Evolutionary conservation across 768 basidiomycete species (phyloP).

Genomic region (Lactarius vividus): DNA sequence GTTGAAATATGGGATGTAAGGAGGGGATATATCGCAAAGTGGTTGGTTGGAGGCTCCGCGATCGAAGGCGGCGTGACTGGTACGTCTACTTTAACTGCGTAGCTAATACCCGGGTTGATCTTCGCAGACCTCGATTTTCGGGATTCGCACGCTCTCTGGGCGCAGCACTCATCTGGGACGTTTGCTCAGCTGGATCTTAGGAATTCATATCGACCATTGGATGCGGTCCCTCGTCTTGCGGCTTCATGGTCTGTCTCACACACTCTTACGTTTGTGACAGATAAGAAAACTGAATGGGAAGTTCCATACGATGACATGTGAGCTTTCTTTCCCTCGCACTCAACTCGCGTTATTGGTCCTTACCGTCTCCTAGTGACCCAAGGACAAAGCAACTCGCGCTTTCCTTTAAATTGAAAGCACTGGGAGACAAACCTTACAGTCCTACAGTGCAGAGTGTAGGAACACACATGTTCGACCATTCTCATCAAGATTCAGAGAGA

Average conservation of each 20-base stretch:
- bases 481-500: conserved; percentile 42
- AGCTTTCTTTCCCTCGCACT: background rate
- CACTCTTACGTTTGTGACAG: conserved; percentile 63
- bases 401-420: conserved; percentile 43
- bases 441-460: conserved; percentile 60
- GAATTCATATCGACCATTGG: conserved; percentile 59
- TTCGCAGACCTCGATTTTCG: conserved; percentile 62
- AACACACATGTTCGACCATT: conserved; percentile 41
- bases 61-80: conserved; percentile 75
- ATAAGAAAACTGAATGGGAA: conserved; percentile 53
- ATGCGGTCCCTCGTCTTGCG: conserved; percentile 61
- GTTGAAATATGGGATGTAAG: conserved; percentile 88
- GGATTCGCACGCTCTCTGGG: conserved; percentile 70
- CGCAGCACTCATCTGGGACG: conserved; percentile 69
- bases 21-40: conserved; percentile 78
- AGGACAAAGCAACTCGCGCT: conserved; percentile 32
- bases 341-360: background rate
- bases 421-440: conserved; percentile 55
- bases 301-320: conserved; percentile 78
- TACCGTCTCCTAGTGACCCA: conserved; percentile 37
- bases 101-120: background rate
- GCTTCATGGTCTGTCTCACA: conserved; percentile 66
- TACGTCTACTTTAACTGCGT: conserved; percentile 34
- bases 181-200: conserved; percentile 80
- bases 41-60: conserved; percentile 63